Evolutionary conservation across 306 rosid genomes (phyloP).

Genomic region (Prunus fruticosa): DNA sequence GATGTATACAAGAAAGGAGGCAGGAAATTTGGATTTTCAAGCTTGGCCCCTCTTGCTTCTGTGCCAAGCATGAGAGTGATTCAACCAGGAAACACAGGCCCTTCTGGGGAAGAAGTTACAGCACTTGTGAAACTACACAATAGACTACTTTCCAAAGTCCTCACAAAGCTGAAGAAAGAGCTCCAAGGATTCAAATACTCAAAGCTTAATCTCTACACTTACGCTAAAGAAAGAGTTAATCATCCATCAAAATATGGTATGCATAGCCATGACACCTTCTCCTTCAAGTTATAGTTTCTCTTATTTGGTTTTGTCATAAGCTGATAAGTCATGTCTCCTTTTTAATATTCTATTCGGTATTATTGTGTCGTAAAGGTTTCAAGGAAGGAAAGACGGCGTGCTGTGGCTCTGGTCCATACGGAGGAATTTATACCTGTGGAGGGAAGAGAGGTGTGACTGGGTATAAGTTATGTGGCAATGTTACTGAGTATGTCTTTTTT

Average conservation of each 20-base stretch:
- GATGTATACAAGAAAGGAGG: constrained; percentile 35
- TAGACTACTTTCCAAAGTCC: constrained; percentile 9
- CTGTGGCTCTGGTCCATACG: constrained; percentile 33
- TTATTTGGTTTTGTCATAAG: not conserved
- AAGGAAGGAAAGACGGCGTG: constrained; percentile 35
- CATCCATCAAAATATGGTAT: constrained; percentile 50
- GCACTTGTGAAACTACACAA: constrained; percentile 43
- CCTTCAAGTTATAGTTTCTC: not conserved
- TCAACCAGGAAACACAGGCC: constrained; percentile 11
- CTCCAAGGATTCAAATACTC: constrained; percentile 46
- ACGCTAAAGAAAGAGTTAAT: constrained; percentile 8
- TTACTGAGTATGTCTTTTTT: constrained; percentile 35
- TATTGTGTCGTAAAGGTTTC: constrained; percentile 20
- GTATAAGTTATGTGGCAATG: constrained; percentile 40
- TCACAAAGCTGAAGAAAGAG: constrained; percentile 25
- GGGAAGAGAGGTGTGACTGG: constrained; percentile 41
- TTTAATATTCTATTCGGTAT: not conserved
- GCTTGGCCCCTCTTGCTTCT: constrained; percentile 13
- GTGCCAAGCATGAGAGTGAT: constrained; percentile 28
- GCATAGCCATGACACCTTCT: not conserved
- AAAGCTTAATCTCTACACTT: constrained; percentile 12
- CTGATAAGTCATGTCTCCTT: too few species aligned
- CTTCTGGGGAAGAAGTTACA: constrained; percentile 27
- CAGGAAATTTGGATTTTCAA: constrained; percentile 39
- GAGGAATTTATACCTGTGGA: constrained; percentile 31